Conservation (phyloP, 2,329 filamentous ascomycete species). For the Arthrobotrys conoides region DNA sequence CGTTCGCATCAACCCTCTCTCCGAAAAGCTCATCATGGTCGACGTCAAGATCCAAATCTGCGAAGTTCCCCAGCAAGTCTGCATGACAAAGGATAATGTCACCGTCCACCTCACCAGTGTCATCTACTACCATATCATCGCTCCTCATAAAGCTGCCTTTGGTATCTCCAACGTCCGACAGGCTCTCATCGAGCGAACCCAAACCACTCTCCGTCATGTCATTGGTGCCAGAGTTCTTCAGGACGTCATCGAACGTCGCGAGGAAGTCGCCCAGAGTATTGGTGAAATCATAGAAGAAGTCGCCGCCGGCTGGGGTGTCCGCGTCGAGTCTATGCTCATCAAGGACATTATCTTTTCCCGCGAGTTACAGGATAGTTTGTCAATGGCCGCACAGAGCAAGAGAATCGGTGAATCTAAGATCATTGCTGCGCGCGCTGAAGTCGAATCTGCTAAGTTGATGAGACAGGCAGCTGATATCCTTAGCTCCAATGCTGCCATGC, state of each 20-base stretch:
- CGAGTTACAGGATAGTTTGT: constrained; percentile 94
- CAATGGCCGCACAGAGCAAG: constrained; percentile 99
- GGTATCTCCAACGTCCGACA: constrained; percentile 94
- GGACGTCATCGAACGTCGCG: constrained; percentile 97
- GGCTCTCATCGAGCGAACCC: constrained; percentile 96
- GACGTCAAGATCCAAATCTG: constrained; percentile 99
- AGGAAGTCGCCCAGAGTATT: constrained; percentile 95
- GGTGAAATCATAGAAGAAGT: constrained; percentile 98
- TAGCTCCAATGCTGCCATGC: constrained; percentile 93
- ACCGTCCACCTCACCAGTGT: constrained; percentile 93
- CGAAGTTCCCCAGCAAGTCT: constrained; percentile 93
- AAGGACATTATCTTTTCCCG: constrained; percentile 98
- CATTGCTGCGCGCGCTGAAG: constrained; percentile 95
- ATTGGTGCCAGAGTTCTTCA: constrained; percentile 95
- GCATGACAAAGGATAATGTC: constrained; percentile 99
- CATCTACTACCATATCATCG: constrained; percentile 98
- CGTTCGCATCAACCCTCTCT: constrained; percentile 96
- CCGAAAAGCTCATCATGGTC: constrained; percentile 88
- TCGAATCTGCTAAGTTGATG: constrained; percentile 95
- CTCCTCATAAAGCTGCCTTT: constrained; percentile 96
- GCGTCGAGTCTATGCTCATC: constrained; percentile 98
- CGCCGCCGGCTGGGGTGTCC: constrained; percentile 91
- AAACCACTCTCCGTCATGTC: constrained; percentile 96
- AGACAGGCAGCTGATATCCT: constrained; percentile 93
- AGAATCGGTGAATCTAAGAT: constrained; percentile 98